Evolutionary conservation across 1,139 yeast species (phyloP).

Genomic region (Blastobotrys malaysiensis): DNA sequence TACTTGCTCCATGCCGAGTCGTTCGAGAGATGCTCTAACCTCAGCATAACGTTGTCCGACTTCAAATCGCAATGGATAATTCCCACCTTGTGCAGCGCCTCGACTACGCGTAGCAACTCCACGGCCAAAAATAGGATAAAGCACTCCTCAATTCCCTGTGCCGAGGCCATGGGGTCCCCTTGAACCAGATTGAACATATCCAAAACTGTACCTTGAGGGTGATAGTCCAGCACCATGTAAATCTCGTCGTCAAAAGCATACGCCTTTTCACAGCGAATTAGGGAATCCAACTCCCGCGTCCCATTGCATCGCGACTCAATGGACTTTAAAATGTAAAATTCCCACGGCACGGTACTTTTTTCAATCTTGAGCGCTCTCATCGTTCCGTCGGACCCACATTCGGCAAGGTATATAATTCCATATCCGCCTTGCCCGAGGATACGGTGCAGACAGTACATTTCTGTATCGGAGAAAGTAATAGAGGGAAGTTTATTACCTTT

Average conservation of each 20-base stretch:
- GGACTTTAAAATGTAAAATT: conserved; percentile 55
- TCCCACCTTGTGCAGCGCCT: conserved; percentile 55
- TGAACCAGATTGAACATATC: conserved; percentile 54
- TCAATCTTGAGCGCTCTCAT: conserved; percentile 70
- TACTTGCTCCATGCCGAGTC: conserved; percentile 22
- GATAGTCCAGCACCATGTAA: conserved; percentile 63
- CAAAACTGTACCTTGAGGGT: conserved; percentile 67
- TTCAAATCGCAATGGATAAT: conserved; percentile 83
- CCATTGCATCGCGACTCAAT: conserved; percentile 26
- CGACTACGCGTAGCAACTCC: conserved; percentile 57
- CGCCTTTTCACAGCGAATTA: conserved; percentile 50
- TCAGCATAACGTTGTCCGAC: conserved; percentile 81
- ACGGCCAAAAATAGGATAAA: conserved; percentile 59
- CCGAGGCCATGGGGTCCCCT: conserved; percentile 21
- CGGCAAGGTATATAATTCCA: conserved; percentile 74
- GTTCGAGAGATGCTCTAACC: conserved; percentile 37
- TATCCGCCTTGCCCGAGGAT: conserved; percentile 74
- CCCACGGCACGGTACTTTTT: conserved; percentile 73
- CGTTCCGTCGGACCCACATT: conserved; percentile 42
- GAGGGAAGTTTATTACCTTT: neutral
- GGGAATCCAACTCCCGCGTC: conserved; percentile 34
- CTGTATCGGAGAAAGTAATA: neutral
- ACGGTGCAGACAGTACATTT: neutral
- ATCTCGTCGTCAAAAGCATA: conserved; percentile 67
- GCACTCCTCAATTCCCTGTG: conserved; percentile 49